These are phyloP conservation scores for Angophora floribunda DNA, from an alignment of 345 rosid genomes.

Conservation along the genomic window DNA sequence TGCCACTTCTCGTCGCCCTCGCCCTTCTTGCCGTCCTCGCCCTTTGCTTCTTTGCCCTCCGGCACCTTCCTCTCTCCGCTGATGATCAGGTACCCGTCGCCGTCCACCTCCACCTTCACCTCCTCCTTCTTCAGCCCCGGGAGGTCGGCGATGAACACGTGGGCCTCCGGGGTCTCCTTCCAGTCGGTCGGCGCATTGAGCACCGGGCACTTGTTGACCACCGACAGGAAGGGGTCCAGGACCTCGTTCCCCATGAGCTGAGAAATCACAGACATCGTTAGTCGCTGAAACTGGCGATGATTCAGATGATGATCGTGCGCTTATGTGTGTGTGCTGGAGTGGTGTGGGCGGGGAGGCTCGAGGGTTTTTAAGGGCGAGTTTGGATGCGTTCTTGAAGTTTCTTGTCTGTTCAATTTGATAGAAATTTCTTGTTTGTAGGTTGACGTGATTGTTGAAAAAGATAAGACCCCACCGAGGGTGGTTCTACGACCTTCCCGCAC, in stretches of 20 bases:
- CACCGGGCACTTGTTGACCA: constrained; percentile 41
- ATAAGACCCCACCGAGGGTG: neutral
- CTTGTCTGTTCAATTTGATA: neutral
- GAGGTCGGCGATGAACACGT: constrained; percentile 10
- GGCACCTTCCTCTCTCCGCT: constrained; percentile 14
- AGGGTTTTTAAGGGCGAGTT: neutral
- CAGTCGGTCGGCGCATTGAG: constrained; percentile 15
- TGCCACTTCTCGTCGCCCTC: constrained; percentile 18
- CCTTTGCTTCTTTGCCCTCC: constrained; percentile 9
- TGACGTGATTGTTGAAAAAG: neutral
- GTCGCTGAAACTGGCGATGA: neutral
- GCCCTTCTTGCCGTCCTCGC: neutral
- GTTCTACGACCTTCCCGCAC: neutral
- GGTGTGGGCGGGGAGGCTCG: neutral
- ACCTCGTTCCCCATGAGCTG: constrained; percentile 12
- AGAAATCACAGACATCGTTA: constrained; percentile 23
- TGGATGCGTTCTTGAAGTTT: constrained; percentile 16
- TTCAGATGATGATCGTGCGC: neutral
- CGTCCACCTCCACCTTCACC: constrained; percentile 23
- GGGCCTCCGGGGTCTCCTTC: constrained; percentile 22
- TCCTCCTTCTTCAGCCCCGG: constrained; percentile 22
- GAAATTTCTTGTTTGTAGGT: neutral
- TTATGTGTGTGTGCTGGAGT: neutral
- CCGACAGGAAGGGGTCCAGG: constrained; percentile 36
- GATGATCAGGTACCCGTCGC: constrained; percentile 6